A percentile compares a stretch with the other conserved stretches of the same genome.
These are phyloP conservation scores for Anethum foeniculum DNA, from an alignment of 140 eudicot genomes.

Conservation along the genomic window DNA sequence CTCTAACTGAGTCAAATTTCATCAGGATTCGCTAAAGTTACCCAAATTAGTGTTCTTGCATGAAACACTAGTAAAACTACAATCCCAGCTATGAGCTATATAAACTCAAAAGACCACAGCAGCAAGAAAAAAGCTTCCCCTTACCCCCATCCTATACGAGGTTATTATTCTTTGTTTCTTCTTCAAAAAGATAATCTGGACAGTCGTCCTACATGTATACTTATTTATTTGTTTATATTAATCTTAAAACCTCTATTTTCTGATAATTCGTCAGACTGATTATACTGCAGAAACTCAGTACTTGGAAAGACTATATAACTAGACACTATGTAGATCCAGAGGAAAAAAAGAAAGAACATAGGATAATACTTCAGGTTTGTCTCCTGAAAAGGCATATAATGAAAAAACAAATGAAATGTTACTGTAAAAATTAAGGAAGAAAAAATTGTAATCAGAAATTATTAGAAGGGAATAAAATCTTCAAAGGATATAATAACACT, in stretches of 20 bases:
- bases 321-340: not conserved
- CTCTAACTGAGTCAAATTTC: not conserved
- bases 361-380: not conserved
- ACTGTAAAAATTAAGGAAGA: not conserved
- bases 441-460: not conserved
- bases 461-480: not conserved
- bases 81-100: not conserved
- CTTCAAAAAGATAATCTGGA: not conserved
- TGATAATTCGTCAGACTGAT: not conserved
- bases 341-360: not conserved
- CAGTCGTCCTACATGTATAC: not conserved
- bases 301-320: not conserved
- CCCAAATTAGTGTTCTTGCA: not conserved
- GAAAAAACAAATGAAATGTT: not conserved
- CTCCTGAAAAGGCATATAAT: not conserved
- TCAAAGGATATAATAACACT: constrained; percentile 3
- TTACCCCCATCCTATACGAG: not conserved
- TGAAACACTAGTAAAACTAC: not conserved
- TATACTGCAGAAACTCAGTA: not conserved
- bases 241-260: not conserved
- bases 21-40: not conserved
- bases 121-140: not conserved
- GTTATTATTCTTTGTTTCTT: not conserved
- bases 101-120: not conserved
- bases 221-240: not conserved